Evolutionary conservation across 768 basidiomycete genomes (phyloP), one percentile per base, ranked within the genome.

Genomic region (Rhizopogon rudus): DNA sequence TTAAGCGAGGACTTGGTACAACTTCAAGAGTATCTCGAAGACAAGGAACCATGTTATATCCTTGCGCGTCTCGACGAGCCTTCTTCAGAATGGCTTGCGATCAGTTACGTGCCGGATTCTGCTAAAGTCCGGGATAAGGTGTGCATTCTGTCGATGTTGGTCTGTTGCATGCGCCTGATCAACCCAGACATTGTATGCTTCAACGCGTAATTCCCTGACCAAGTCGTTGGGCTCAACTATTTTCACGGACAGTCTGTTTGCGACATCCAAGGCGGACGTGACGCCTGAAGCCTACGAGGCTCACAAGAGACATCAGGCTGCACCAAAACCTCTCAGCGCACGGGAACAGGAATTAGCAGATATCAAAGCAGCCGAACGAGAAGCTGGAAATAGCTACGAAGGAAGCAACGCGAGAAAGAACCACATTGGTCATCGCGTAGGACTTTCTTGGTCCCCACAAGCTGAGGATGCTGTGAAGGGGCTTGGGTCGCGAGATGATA

Each of bases 91-190:
- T 94, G 91, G 91, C 73, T 90, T 37, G 77, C 80, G 6, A 78
- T 93, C 56, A 85, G 75, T 64, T 95, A 91, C 65, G 89, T 94
- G 6, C 93, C 93, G 1, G 93, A 95, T 57, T 66, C 77, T 17
- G 88, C 93, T 28, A 85, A 80, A 71, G 81, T 94, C 57, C 79
- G 90, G 64, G 82, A 89, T 70, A 95, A 94, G 83, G 91, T 86
- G 52, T 48, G 37, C 28, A 1, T 37, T 29, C 10, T 60, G 58
- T 67, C 56, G 45, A 50, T 44, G 41, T 40, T 3, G 33, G 37
- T 0, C 16, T 10, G 6, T 13, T 9, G 53, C 12, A 17, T 20
- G 42, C 44, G 14, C 44, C 45, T 39, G 42, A 48, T 40, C 28
- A 40, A 43, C 29, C 7, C 37, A 93, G 91, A 95, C 93, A 91